These are phyloP conservation scores for Suhomyces faveliae DNA, from an alignment of 805 yeast species.

Conservation along the genomic window DNA sequence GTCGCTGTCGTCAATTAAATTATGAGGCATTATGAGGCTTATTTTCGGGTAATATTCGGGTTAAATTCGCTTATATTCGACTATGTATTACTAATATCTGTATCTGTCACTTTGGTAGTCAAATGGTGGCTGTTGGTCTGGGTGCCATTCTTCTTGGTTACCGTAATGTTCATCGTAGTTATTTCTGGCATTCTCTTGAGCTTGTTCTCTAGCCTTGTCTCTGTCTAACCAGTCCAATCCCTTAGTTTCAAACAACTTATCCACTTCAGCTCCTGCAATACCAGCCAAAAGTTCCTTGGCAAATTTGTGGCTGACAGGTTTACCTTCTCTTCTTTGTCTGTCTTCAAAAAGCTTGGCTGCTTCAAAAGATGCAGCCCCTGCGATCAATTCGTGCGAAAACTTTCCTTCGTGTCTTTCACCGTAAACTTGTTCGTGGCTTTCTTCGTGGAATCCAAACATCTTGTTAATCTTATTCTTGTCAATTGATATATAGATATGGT, in stretches of 20 bases:
- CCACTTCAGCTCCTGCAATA: constrained; percentile 32
- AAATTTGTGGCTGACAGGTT: constrained; percentile 29
- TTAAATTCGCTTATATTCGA: no score
- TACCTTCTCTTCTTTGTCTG: constrained; percentile 31
- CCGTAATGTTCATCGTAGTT: constrained; percentile 31
- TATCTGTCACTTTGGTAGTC: constrained; percentile 25
- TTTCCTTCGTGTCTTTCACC: constrained; percentile 30
- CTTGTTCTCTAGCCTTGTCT: constrained; percentile 24
- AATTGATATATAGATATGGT: no score
- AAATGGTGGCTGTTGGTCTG: constrained; percentile 25
- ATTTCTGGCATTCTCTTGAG: constrained; percentile 17
- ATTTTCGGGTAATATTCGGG: no score
- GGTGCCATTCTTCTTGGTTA: constrained; percentile 25
- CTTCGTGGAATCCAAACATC: constrained; percentile 29
- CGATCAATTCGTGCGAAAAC: constrained; percentile 30
- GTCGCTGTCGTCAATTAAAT: no score
- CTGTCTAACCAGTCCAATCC: constrained; percentile 34
- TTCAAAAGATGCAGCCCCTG: constrained; percentile 34
- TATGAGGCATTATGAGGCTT: no score
- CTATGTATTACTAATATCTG: constrained; percentile 14
- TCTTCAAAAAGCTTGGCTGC: constrained; percentile 32
- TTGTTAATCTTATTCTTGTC: constrained; percentile 1
- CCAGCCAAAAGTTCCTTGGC: constrained; percentile 31
- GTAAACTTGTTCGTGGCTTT: constrained; percentile 26
- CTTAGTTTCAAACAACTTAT: constrained; percentile 33